Conservation (phyloP, 1,139 yeast genomes). For the Citeromyces hawaiiensis region DNA sequence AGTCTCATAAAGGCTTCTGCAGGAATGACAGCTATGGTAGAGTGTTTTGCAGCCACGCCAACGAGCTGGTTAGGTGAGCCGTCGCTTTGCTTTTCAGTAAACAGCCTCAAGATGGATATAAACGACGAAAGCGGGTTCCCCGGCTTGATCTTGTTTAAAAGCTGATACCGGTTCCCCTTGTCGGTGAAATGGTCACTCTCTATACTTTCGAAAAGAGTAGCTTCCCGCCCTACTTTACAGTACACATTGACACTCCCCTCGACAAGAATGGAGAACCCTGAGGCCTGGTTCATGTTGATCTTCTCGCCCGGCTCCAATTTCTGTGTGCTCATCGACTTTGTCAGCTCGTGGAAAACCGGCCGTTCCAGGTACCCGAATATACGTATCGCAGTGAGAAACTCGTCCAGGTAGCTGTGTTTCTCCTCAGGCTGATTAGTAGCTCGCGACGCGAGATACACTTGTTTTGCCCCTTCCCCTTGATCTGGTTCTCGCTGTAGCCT, state of each 20-base stretch:
- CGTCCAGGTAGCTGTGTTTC: constrained; percentile 60
- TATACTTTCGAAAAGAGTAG: constrained; percentile 11
- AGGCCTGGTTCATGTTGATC: constrained; percentile 52
- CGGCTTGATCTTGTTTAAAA: constrained; percentile 72
- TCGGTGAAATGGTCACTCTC: constrained; percentile 26
- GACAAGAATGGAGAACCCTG: constrained; percentile 85
- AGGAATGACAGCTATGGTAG: constrained; percentile 90
- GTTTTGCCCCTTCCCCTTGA: constrained; percentile 28
- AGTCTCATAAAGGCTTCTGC: constrained; percentile 67
- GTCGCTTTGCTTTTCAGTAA: constrained; percentile 25
- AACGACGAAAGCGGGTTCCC: constrained; percentile 82
- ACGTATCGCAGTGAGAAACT: constrained; percentile 80
- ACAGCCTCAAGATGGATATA: constrained; percentile 63
- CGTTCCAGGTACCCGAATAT: constrained; percentile 88
- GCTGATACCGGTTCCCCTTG: constrained; percentile 49
- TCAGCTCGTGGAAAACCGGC: constrained; percentile 84
- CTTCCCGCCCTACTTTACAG: constrained; percentile 30
- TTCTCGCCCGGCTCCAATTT: constrained; percentile 69
- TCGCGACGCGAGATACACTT: constrained; percentile 23
- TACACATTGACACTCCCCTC: constrained; percentile 83
- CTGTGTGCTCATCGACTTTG: constrained; percentile 86
- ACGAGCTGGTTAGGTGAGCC: constrained; percentile 28
- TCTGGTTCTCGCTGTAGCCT: constrained; percentile 34
- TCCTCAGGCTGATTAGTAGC: constrained; percentile 15
- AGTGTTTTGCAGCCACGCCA: constrained; percentile 49